Percentiles rank a stretch among this genome's conserved stretches.
These are phyloP conservation scores for Alternaria gansuensis DNA, from an alignment of 2,329 filamentous ascomycete species.

Conservation along the genomic window DNA sequence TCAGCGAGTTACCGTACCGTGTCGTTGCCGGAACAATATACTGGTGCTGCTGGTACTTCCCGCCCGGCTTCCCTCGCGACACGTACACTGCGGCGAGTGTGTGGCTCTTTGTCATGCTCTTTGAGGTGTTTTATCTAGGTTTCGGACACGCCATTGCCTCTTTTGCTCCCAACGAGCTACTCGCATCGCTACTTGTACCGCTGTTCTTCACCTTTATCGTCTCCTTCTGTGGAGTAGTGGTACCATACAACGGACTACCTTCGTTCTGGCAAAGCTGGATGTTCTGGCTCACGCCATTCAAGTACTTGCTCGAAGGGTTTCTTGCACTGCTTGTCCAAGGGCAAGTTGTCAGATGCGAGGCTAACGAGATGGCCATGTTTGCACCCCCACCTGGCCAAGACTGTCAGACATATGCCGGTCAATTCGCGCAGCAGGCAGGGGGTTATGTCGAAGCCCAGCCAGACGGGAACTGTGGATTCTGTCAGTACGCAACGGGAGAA, in stretches of 20 bases:
- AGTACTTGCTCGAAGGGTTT: slow-evolving; percentile 71
- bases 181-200: slow-evolving; percentile 72
- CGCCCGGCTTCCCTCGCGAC: slow-evolving; percentile 62
- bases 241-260: slow-evolving; percentile 70
- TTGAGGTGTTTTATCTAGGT: slow-evolving; percentile 71
- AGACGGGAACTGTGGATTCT: slow-evolving; percentile 69
- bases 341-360: slow-evolving; percentile 64
- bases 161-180: slow-evolving; percentile 70
- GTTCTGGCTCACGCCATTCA: slow-evolving; percentile 69
- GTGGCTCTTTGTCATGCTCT: slow-evolving; percentile 71
- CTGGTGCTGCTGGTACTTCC: slow-evolving; percentile 64
- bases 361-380: slow-evolving; percentile 69
- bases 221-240: slow-evolving; percentile 78
- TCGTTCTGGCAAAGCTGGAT: slow-evolving; percentile 68
- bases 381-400: slow-evolving; percentile 65
- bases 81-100: slow-evolving; percentile 68
- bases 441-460: slow-evolving; percentile 68
- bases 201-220: slow-evolving; percentile 75
- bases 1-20: slow-evolving; percentile 76
- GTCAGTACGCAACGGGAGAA: slow-evolving; percentile 69
- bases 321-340: slow-evolving; percentile 65
- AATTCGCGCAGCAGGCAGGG: slow-evolving; percentile 63
- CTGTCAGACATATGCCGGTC: slow-evolving; percentile 67
- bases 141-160: slow-evolving; percentile 74
- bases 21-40: slow-evolving; percentile 72